phyloP scores from a whole-genome alignment of 148 eudicot species.

The Polygonum aviculare region DNA sequence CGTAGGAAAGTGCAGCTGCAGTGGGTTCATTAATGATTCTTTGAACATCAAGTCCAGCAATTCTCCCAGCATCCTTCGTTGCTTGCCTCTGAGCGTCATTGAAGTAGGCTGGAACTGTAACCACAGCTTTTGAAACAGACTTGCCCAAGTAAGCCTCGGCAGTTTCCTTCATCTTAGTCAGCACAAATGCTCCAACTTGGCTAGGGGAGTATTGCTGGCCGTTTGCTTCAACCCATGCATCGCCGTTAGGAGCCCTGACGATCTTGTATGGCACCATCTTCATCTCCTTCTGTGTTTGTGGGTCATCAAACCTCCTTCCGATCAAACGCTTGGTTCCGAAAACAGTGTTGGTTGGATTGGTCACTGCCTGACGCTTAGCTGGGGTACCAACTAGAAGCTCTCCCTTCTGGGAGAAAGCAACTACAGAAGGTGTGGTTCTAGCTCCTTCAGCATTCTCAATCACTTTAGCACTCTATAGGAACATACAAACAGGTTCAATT shows the following conservation, averaged over 20 bases:
- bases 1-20: constrained; percentile 98
- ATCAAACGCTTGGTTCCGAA: constrained; percentile 85
- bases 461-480: constrained; percentile 59
- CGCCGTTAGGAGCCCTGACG: constrained; percentile 85
- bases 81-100: constrained; percentile 99
- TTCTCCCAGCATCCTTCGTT: constrained; percentile 90
- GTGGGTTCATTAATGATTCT: constrained; percentile 97
- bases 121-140: constrained; percentile 65
- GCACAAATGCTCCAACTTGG: constrained; percentile 80
- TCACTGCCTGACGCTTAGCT: constrained; percentile 92
- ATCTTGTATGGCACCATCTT: constrained; percentile 93
- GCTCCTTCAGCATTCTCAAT: constrained; percentile 95
- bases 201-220: constrained; percentile 94
- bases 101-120: constrained; percentile 93
- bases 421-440: constrained; percentile 95
- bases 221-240: constrained; percentile 97
- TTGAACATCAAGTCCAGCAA: constrained; percentile 89
- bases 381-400: constrained; percentile 91
- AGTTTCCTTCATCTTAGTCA: constrained; percentile 96
- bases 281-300: constrained; percentile 91
- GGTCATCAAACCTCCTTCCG: constrained; percentile 82
- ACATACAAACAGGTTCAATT: not conserved
- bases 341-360: constrained; percentile 76
- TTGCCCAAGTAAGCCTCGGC: constrained; percentile 93
- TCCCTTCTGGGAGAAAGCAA: constrained; percentile 69